A percentile compares a stretch with the other conserved stretches of the same genome.
Evolutionary conservation across 371 early-diverging fungal species (phyloP).

Genomic region (Mucor piriformis): DNA sequence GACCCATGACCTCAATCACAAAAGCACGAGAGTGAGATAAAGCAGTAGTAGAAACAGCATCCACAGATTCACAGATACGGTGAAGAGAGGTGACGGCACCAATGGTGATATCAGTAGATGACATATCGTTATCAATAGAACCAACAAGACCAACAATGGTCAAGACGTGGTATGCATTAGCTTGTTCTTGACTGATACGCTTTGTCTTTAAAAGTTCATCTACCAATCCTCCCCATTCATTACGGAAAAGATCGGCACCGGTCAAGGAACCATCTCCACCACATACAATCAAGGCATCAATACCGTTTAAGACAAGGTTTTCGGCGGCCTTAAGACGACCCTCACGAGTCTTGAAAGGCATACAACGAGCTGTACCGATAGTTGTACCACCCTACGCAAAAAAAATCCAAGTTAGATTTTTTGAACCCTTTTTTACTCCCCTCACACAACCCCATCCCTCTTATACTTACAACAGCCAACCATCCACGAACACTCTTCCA

Average conservation of each 20-base stretch:
- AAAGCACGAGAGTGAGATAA: conserved; percentile 97
- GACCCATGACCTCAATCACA: conserved; percentile 99
- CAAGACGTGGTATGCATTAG: conserved; percentile 63
- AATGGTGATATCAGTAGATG: conserved; percentile 95
- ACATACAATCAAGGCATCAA: conserved; percentile 95
- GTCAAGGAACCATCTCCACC: conserved; percentile 99
- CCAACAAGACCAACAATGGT: conserved; percentile 98
- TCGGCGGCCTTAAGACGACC: conserved; percentile 89
- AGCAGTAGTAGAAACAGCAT: conserved; percentile 95
- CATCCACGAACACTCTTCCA: conserved; percentile 94
- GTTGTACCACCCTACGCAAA: conserved; percentile 90
- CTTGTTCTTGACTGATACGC: conserved; percentile 63
- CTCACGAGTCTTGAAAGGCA: conserved; percentile 81
- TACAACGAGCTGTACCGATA: conserved; percentile 96
- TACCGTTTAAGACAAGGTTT: conserved; percentile 89
- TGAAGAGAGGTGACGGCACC: conserved; percentile 97
- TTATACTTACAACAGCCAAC: conserved; percentile 66
- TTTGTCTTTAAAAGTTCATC: conserved; percentile 69
- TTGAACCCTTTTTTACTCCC: background rate
- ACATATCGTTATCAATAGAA: conserved; percentile 97
- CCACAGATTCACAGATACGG: conserved; percentile 97
- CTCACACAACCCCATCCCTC: background rate
- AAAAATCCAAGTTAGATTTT: background rate
- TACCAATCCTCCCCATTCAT: conserved; percentile 90
- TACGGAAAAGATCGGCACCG: conserved; percentile 92